Evolutionary conservation across 179 eudicot species (phyloP).

Genomic region (Kewa caespitosa): DNA sequence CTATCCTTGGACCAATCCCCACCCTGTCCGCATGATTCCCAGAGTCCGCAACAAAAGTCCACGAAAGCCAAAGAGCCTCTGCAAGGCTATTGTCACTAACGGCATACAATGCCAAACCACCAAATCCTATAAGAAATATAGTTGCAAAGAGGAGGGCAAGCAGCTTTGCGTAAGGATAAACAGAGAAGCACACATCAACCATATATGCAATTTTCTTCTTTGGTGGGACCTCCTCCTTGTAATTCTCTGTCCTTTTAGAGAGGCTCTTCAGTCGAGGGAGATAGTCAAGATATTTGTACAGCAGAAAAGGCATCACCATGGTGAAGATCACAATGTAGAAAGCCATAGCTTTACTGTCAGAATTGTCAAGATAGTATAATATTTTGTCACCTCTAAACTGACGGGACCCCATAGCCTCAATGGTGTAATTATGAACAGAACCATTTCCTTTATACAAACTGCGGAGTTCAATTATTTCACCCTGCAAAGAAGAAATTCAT

Average conservation of each 20-base stretch:
- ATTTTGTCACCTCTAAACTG: conserved; percentile 31
- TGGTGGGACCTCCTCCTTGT: conserved; percentile 73
- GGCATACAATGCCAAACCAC: conserved; percentile 85
- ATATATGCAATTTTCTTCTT: conserved; percentile 84
- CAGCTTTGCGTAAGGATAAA: conserved; percentile 90
- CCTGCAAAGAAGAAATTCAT: conserved; percentile 46
- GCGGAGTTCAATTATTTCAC: conserved; percentile 47
- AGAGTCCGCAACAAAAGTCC: conserved; percentile 94
- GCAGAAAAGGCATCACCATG: conserved; percentile 57
- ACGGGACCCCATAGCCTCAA: conserved; percentile 33
- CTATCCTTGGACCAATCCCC: conserved; percentile 82
- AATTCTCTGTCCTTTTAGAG: conserved; percentile 41
- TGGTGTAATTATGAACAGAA: conserved; percentile 18
- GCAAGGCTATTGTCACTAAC: conserved; percentile 71
- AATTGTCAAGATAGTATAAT: conserved; percentile 29
- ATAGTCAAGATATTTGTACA: conserved; percentile 66
- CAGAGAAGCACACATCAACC: conserved; percentile 89
- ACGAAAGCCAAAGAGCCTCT: conserved; percentile 92
- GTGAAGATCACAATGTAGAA: conserved; percentile 57
- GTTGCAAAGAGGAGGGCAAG: conserved; percentile 91
- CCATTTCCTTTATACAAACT: conserved; percentile 36
- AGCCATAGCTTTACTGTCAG: conserved; percentile 52
- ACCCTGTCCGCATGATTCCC: conserved; percentile 94
- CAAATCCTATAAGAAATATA: conserved; percentile 80
- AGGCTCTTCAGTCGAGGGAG: conserved; percentile 51